These are phyloP conservation scores for Fusarium keratoplasticum DNA, from an alignment of 2,329 filamentous ascomycete genomes.

Conservation along the genomic window DNA sequence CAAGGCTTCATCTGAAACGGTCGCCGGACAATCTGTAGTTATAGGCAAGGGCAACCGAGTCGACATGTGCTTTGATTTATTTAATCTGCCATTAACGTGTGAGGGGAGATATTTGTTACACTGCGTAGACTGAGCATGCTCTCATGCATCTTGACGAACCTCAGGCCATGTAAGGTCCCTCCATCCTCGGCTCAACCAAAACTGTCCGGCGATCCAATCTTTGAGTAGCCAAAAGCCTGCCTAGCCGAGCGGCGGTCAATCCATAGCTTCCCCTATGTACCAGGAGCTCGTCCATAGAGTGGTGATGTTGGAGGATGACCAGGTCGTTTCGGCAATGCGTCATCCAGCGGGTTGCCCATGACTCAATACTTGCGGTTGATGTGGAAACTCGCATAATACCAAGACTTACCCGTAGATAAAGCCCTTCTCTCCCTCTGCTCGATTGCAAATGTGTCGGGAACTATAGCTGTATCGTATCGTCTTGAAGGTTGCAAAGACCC, in stretches of 20 bases:
- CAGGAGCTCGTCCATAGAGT: background rate
- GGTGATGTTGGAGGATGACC: background rate
- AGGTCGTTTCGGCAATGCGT: slow-evolving; percentile 16
- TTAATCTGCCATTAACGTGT: slow-evolving; percentile 1
- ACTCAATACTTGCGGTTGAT: background rate
- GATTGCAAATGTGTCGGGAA: background rate
- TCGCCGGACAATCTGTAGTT: slow-evolving; percentile 43
- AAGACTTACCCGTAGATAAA: background rate
- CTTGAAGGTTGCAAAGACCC: background rate
- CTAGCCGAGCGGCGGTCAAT: background rate
- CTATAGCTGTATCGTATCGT: background rate
- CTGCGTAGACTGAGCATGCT: background rate
- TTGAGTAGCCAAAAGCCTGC: background rate
- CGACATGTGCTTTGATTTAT: slow-evolving; percentile 33
- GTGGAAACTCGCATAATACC: background rate
- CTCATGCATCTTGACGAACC: background rate
- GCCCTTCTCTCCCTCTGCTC: background rate
- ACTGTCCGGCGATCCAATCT: background rate
- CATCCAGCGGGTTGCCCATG: slow-evolving; percentile 6
- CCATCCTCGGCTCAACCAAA: background rate
- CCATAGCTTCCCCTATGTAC: background rate
- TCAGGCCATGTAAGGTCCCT: background rate
- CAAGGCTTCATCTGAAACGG: slow-evolving; percentile 38
- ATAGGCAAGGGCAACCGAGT: slow-evolving; percentile 45
- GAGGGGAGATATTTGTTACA: background rate